Base-by-base conservation (phyloP, 108 stramenopile genomes). In the Pseudonitzschia multiseries region DNA sequence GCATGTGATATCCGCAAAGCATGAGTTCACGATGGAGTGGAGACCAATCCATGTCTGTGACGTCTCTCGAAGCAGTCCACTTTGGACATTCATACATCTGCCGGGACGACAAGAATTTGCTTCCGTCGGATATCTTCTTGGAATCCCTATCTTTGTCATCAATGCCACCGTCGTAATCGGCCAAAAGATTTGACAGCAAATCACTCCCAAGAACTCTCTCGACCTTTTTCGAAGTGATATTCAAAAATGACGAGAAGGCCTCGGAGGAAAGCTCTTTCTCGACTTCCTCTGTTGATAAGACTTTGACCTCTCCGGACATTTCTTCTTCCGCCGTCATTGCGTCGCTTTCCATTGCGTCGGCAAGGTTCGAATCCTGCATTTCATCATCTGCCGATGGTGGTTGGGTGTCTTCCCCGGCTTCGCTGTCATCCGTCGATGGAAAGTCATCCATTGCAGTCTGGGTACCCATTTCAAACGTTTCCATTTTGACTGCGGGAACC, bases 11-110 rank as follows among this genome's bases (percentile, higher is more conserved):
- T 50, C 85, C 83, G 20, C 85, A 83, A 51, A 91, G 71, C 81
- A 94, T 78, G 61, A 90, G 75, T 74, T 94, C 93, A 50, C 80
- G 82, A 65, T 94, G 93, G 42, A 81, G 74, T 8, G 91, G 93
- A 40, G 91, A 94, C 93, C 93, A 94, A 70, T 89, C 87, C 57
- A 94, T 71, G 76, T 89, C 86, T 24, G 93, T 94, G 31, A 92
- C 82, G 72, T 87, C 81, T 26, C 93, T 75, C 1, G 74, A 75
- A 24, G 81, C 56, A 6, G 93, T 94, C 86, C 89, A 94, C 46
- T 79, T 80, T 46, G 83, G 77, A 71, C 83, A 90, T 70, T 84
- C 80, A 57, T 87, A 94, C 0, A 88, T 72, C 42, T 87, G 81
- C 13, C 86, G 83, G 0, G 86, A 84, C 20, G 85, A 68, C 22